These are phyloP conservation scores for Rhizoclosmatium globosum DNA, from an alignment of 192 early-diverging fungal genomes.

Conservation along the genomic window DNA sequence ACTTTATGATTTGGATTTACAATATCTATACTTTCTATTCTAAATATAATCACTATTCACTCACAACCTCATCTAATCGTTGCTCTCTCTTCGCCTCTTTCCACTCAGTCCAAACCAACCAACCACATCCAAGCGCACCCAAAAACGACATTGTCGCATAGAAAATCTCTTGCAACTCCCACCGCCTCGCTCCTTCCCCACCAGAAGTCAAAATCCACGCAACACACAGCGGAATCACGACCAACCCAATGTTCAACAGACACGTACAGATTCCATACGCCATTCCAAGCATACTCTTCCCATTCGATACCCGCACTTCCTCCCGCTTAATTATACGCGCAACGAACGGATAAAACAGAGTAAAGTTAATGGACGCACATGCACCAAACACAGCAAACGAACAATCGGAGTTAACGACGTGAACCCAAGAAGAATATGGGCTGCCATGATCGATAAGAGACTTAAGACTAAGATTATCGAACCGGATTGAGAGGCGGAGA, in stretches of 20 bases:
- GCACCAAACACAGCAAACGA: conserved; percentile 63
- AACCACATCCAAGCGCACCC: background rate
- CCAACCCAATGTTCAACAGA: conserved; percentile 54
- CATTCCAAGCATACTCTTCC: conserved; percentile 44
- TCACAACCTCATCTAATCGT: no score
- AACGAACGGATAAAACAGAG: conserved; percentile 19
- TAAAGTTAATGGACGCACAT: conserved; percentile 58
- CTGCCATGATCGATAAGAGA: conserved; percentile 53
- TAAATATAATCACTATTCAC: no score
- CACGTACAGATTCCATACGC: conserved; percentile 57
- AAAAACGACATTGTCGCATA: conserved; percentile 1
- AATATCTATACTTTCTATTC: no score
- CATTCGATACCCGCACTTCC: background rate
- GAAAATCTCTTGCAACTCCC: conserved; percentile 7
- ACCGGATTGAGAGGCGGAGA: background rate
- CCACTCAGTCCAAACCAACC: background rate
- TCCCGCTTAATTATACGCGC: background rate
- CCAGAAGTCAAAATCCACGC: conserved; percentile 49
- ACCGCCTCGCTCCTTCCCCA: conserved; percentile 9
- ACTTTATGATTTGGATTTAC: no score
- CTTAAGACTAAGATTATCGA: conserved; percentile 54
- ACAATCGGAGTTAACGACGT: conserved; percentile 58
- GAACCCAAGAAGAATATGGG: conserved; percentile 64
- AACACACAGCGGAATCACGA: conserved; percentile 55
- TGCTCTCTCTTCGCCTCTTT: no score